phyloP scores from a whole-genome alignment of 2,329 filamentous ascomycete genomes.

The Bisporella sp. region DNA sequence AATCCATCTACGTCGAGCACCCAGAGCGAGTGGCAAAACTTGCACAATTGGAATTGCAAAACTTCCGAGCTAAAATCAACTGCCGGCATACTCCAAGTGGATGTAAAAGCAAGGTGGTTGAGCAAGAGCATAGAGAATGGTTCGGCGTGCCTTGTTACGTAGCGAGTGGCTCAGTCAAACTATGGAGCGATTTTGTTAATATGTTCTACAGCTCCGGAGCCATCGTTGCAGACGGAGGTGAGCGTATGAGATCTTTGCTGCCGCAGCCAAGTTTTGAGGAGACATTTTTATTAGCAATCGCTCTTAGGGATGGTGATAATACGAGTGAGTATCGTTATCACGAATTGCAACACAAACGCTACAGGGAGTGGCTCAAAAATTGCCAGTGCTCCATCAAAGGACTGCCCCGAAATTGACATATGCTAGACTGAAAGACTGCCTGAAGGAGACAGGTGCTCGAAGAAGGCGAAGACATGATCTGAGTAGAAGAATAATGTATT shows the following conservation, averaged over 20 bases:
- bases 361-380: slow-evolving; percentile 1
- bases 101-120: neutral
- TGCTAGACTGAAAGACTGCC: too few species aligned
- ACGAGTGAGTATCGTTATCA: neutral
- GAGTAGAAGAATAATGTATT: too few species aligned
- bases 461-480: too few species aligned
- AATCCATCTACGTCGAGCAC: neutral
- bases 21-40: slow-evolving; percentile 4
- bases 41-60: slow-evolving; percentile 2
- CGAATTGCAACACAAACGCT: neutral
- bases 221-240: neutral
- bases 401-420: too few species aligned
- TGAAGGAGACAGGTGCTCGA: too few species aligned
- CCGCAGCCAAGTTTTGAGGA: neutral
- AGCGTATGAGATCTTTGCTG: neutral
- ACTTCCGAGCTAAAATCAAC: slow-evolving; percentile 1
- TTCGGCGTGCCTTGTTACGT: slow-evolving; percentile 2
- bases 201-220: neutral
- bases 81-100: neutral
- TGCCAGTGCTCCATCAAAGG: neutral
- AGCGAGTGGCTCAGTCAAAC: slow-evolving; percentile 1
- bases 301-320: neutral
- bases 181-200: slow-evolving; percentile 2
- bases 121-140: slow-evolving; percentile 4
- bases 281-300: neutral